phyloP scores from a whole-genome alignment of 139 green algal species.

The Diplosphaera chodatii region DNA sequence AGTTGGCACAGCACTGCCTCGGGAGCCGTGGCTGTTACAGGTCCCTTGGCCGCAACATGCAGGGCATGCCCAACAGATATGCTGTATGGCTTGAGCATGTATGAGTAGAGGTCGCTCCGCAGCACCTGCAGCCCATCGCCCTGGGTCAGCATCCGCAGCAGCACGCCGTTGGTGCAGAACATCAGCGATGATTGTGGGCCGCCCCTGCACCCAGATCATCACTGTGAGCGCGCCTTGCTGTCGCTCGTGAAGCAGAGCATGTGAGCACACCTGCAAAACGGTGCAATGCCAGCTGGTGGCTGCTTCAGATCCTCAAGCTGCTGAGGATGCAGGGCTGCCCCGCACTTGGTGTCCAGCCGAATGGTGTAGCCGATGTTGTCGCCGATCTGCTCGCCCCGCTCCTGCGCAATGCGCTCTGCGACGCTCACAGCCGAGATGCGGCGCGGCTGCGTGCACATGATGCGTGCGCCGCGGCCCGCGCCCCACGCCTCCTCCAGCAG shows the following conservation, averaged over 20 bases:
- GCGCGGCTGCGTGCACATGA: constrained; percentile 86
- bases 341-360: constrained; percentile 59
- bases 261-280: too few relatives aligned
- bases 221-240: too few relatives aligned
- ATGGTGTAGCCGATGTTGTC: constrained; percentile 76
- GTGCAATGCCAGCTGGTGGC: too few relatives aligned
- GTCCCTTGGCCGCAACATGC: too few relatives aligned
- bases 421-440: constrained; percentile 81
- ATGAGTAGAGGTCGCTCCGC: too few relatives aligned
- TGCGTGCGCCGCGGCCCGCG: constrained; percentile 51
- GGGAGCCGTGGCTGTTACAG: too few relatives aligned
- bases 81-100: too few relatives aligned
- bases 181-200: constrained; percentile 33
- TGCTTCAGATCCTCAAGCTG: too few relatives aligned
- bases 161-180: constrained; percentile 76
- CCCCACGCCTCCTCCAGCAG: constrained; percentile 57
- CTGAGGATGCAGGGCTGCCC: too few relatives aligned
- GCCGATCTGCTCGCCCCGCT: constrained; percentile 65
- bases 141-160: constrained; percentile 57
- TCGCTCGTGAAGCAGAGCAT: too few relatives aligned
- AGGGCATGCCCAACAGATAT: too few relatives aligned
- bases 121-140: constrained; percentile 14
- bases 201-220: constrained; percentile 12
- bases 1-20: too few relatives aligned
- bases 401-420: constrained; percentile 65